Evolutionary conservation across 768 basidiomycete genomes (phyloP).

Genomic region (Panus rudis): DNA sequence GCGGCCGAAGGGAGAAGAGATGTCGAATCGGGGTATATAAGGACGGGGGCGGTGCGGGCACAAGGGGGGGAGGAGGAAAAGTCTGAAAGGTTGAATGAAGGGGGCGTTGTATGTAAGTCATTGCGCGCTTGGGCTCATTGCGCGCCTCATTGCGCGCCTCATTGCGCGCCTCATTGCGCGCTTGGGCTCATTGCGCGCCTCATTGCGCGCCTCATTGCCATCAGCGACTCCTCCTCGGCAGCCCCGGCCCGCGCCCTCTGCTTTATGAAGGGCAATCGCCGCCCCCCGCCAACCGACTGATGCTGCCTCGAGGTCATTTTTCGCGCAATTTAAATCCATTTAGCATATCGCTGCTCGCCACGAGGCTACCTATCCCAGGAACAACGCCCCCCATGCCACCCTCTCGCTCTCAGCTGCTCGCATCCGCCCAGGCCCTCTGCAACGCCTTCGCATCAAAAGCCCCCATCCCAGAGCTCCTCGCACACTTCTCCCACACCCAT

Average conservation of each 20-base stretch:
- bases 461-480: slow-evolving; percentile 35
- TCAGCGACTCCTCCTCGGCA: too few relatives aligned
- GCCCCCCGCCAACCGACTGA: too few relatives aligned
- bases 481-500: slow-evolving; percentile 42
- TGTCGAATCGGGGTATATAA: neutral
- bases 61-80: slow-evolving; percentile 1
- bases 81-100: neutral
- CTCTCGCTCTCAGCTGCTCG: slow-evolving; percentile 31
- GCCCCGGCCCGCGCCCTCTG: too few relatives aligned
- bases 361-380: neutral
- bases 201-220: too few relatives aligned
- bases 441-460: slow-evolving; percentile 42
- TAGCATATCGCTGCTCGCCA: neutral
- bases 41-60: neutral
- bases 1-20: slow-evolving; percentile 1
- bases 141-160: too few relatives aligned
- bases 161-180: too few relatives aligned
- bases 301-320: too few relatives aligned
- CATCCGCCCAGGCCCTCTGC: slow-evolving; percentile 43
- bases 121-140: too few relatives aligned
- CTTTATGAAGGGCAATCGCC: too few relatives aligned
- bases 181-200: too few relatives aligned
- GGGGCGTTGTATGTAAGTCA: neutral
- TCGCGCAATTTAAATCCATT: neutral
- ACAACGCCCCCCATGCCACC: neutral